Conservation (phyloP, 495 filamentous ascomycete genomes). For the Aspergillus nanangensis region DNA sequence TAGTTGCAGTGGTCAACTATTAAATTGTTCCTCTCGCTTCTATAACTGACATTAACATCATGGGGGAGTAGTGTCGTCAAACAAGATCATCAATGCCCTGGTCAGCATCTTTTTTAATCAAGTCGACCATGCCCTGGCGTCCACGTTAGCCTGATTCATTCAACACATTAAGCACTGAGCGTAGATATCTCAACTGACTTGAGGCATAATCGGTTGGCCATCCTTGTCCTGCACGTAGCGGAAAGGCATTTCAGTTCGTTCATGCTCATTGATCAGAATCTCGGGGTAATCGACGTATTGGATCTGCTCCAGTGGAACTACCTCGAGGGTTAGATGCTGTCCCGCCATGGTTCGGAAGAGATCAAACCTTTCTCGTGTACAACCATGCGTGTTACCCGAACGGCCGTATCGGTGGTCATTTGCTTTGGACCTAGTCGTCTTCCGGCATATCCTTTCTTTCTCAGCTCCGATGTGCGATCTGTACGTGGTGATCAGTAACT, state of each 20-base stretch:
- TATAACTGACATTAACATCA: too few species aligned
- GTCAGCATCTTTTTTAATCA: slow-evolving; percentile 92
- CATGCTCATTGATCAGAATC: slow-evolving; percentile 80
- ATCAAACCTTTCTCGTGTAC: slow-evolving; percentile 71
- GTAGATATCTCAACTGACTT: slow-evolving; percentile 47
- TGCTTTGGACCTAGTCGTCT: slow-evolving; percentile 87
- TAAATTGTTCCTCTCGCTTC: too few species aligned
- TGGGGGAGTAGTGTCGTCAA: slow-evolving; percentile 31
- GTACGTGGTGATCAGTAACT: slow-evolving; percentile 2
- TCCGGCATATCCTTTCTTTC: slow-evolving; percentile 86
- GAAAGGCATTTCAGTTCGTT: slow-evolving; percentile 96
- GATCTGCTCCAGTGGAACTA: slow-evolving; percentile 72
- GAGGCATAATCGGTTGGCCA: slow-evolving; percentile 83
- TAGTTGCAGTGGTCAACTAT: not conserved
- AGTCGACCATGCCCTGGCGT: slow-evolving; percentile 79
- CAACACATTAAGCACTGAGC: too few species aligned
- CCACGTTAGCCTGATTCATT: not conserved
- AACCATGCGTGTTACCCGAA: slow-evolving; percentile 86
- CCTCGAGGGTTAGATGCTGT: not conserved
- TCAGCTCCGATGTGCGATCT: slow-evolving; percentile 92
- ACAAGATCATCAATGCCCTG: slow-evolving; percentile 87
- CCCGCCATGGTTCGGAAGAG: not conserved
- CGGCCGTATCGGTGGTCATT: slow-evolving; percentile 98
- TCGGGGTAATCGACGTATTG: slow-evolving; percentile 84
- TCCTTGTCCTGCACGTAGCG: slow-evolving; percentile 77